A percentile compares a stretch with the other conserved stretches of the same genome.
Conservation (phyloP, 1,284 basidiomycete species). For the Moesziomyces sp. region DNA sequence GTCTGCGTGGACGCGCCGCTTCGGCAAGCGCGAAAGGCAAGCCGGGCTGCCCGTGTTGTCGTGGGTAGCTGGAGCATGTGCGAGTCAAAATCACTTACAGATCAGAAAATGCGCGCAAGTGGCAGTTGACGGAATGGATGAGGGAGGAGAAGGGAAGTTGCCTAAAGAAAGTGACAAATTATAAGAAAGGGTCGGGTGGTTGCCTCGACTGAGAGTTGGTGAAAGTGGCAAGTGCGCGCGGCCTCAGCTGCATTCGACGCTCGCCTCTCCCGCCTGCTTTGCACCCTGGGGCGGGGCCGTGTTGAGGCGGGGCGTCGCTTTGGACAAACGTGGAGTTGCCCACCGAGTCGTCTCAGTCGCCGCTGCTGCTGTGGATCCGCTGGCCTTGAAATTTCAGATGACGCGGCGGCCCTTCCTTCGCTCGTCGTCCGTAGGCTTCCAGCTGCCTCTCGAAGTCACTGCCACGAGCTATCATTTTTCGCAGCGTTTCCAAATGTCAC, state of each 20-base stretch:
- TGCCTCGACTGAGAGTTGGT: neutral
- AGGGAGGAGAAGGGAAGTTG: neutral
- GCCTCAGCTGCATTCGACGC: neutral
- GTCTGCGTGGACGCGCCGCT: no score
- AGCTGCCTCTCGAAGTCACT: slow-evolving; percentile 18
- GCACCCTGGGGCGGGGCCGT: neutral
- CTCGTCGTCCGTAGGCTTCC: slow-evolving; percentile 36
- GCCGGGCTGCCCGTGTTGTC: neutral
- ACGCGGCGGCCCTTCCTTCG: slow-evolving; percentile 14
- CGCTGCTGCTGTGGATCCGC: neutral
- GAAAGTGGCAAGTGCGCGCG: slow-evolving; percentile 18
- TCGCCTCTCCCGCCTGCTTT: no score
- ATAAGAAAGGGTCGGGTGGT: neutral
- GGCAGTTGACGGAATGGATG: no score
- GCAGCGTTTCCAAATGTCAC: slow-evolving; percentile 1
- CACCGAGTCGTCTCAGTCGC: no score
- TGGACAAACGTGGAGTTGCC: neutral
- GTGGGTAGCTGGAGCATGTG: neutral
- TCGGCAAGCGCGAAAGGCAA: neutral
- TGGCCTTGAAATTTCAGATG: neutral
- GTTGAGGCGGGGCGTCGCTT: neutral
- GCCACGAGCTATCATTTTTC: neutral
- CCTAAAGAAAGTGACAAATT: neutral
- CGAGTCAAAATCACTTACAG: neutral
- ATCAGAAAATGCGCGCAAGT: neutral